Evolutionary conservation across 106 monocot species (phyloP), one percentile per base, ranked within the genome.

Genomic region (Narthecium ossifragum): DNA sequence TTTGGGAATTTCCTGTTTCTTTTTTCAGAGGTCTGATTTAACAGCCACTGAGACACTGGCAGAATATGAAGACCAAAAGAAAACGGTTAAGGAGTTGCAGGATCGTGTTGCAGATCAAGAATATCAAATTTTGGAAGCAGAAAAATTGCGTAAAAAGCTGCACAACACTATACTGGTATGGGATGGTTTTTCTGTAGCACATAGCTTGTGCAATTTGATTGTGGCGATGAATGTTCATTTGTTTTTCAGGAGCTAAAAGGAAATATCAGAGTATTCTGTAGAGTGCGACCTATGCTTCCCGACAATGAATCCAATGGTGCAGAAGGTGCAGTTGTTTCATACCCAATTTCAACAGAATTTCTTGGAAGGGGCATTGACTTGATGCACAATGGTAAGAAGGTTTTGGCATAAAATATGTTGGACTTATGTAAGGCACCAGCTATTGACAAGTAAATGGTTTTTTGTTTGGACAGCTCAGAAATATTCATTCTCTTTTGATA

Each of bases 81-180:
- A 39, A 27, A 60, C 37, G 17, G 43, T 90, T 12, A 49, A 63
- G 24, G 78, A 75, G 5, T 32, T 98, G 30, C 72, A 76, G 76
- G 55, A 52, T 32, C 84, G 65, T 29, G 47, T 98, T 26, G 55
- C 63, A 53, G 67, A 81, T 51, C 77, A 84, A 51, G 90, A 98
- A 49, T 30, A 33, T 43, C 78, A 79, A 65, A 81, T 90, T 45
- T 23, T 65, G 20, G 83, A 90, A 70, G 80, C 56, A 10, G 90
- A 98, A 48, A 84, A 71, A 29, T 40, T 98, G 30, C 77, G 96
- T 2, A 98, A 84, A 56, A 84, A 74, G 57, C 79, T 87, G 5
- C 90, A 98, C 47, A 98, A 98, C 32, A 90, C 86, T 26, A 98
- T 98, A 52, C 36, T 87, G 90, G 96, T 96, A 83, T 13, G 15